Evolutionary conservation across 768 basidiomycete genomes (phyloP), one percentile per base, ranked within the genome.

Genomic region (Lanmaoa rubissima): DNA sequence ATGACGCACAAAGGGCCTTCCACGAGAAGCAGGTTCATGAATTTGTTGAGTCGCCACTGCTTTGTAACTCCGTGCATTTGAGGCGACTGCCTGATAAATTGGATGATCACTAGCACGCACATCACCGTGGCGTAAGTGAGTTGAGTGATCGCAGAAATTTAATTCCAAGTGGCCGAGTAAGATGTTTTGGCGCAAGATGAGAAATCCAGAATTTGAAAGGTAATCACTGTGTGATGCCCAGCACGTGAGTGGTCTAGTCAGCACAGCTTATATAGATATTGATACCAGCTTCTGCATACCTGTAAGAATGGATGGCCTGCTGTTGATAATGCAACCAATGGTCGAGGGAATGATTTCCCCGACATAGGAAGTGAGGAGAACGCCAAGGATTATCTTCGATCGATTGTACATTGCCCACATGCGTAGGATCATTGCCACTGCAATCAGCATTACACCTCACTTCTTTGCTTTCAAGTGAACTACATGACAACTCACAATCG

Each of bases 391-490:
- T 16, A 39, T 1, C 44, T 38, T 57, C 4, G 61, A 61, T 19
- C 41, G 60, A 32, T 48, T n/a, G 45, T 58, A 61, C 48, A 61
- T 61, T 8, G 56, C 51, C 51, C 57, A 61, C 21, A 63, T 5
- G 6, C 55, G 50, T 4, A 60, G 50, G 31, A 53, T 48, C 55
- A 54, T 49, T 12, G 34, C 17, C n/a, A 41, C 53, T 49, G 6
- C 26, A 8, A 35, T 28, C 21, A 28, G 24, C n/a, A 19, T 34
- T 16, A 41, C 17, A 12, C 19, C 17, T 32, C 7, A 1, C 8
- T 26, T 36, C 4, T 11, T 38, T 28, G 39, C 24, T 31, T 40
- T 41, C n/a, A 24, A 17, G 24, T 19, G n/a, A 38, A 38, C 3
- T 16, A 31, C 9, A 5, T 21, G 9, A 17, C 14, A 12, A 52